A percentile compares a stretch with the other conserved stretches of the same genome.
These are phyloP conservation scores for Sisymbrium irio DNA, from an alignment of 345 rosid species.

Conservation along the genomic window DNA sequence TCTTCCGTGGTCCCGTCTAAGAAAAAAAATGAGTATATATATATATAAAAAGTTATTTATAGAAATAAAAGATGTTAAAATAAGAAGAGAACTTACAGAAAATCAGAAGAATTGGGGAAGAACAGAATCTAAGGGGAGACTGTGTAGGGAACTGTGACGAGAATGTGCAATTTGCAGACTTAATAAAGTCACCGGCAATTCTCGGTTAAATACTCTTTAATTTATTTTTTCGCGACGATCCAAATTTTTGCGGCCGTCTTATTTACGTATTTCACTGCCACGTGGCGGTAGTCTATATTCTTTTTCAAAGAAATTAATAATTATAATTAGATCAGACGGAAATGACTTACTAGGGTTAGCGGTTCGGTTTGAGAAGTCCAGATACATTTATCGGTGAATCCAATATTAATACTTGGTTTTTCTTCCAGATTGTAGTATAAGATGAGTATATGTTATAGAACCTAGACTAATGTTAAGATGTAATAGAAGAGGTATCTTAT, in stretches of 20 bases:
- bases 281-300: background rate
- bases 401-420: background rate
- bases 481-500: background rate
- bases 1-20: background rate
- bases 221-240: background rate
- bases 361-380: background rate
- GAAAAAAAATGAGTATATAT: background rate
- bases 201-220: background rate
- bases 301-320: background rate
- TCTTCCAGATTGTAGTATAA: background rate
- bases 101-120: slow-evolving; percentile 23
- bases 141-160: slow-evolving; percentile 21
- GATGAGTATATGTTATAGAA: background rate
- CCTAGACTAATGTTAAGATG: background rate
- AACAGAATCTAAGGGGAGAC: slow-evolving; percentile 15
- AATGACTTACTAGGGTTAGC: background rate
- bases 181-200: slow-evolving; percentile 1
- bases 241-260: background rate
- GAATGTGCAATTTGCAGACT: slow-evolving; percentile 32
- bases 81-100: background rate
- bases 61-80: background rate
- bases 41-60: background rate
- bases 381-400: background rate
- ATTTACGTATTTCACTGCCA: background rate
- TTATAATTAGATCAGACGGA: background rate